Evolutionary conservation across 2,329 filamentous ascomycete species (phyloP).

Genomic region (Cryphonectria parasitica): DNA sequence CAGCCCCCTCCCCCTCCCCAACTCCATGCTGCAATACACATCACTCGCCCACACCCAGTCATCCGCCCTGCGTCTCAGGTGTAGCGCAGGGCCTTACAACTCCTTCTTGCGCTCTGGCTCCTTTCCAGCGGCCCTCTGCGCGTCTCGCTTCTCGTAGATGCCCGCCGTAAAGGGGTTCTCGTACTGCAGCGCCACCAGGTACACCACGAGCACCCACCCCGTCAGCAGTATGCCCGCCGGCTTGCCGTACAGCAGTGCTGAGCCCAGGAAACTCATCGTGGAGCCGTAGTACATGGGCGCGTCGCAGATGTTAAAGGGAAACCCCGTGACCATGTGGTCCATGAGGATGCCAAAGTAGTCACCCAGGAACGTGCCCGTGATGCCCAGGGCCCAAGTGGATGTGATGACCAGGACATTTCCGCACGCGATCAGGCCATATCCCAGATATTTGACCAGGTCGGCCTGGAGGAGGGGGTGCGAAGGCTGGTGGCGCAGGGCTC

Average conservation of each 20-base stretch:
- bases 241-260: slow-evolving; percentile 82
- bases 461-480: slow-evolving; percentile 72
- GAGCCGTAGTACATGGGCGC: slow-evolving; percentile 97
- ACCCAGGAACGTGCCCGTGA: slow-evolving; percentile 94
- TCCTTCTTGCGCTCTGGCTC: slow-evolving; percentile 55
- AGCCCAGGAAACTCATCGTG: slow-evolving; percentile 89
- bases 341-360: slow-evolving; percentile 99
- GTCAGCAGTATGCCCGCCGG: slow-evolving; percentile 84
- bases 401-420: slow-evolving; percentile 87
- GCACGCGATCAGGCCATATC: slow-evolving; percentile 69
- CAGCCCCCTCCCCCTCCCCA: not conserved
- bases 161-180: slow-evolving; percentile 94
- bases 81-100: slow-evolving; percentile 41
- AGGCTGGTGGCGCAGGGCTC: slow-evolving; percentile 76
- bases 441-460: slow-evolving; percentile 62
- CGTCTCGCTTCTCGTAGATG: slow-evolving; percentile 88
- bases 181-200: slow-evolving; percentile 78
- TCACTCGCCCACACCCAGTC: not conserved
- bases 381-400: slow-evolving; percentile 88
- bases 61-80: not conserved
- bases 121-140: slow-evolving; percentile 47
- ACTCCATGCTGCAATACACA: not conserved
- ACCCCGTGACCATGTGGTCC: slow-evolving; percentile 91
- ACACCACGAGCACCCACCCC: slow-evolving; percentile 73
- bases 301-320: slow-evolving; percentile 90